phyloP scores from a whole-genome alignment of 345 rosid species.

The Sapria himalayana region DNA sequence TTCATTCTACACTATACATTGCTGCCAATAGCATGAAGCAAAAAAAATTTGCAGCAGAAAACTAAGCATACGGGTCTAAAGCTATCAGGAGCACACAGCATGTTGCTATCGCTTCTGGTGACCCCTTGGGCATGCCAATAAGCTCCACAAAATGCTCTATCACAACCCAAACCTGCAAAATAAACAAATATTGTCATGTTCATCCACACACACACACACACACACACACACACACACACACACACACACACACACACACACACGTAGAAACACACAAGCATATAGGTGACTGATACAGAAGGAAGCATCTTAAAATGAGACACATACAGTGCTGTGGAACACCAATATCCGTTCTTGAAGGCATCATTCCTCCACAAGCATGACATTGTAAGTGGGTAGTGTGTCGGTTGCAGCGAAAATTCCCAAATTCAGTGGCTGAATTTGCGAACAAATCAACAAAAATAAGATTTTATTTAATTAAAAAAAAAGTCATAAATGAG shows the following conservation, averaged over 20 bases:
- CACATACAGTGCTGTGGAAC: slow-evolving; percentile 77
- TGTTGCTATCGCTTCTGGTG: slow-evolving; percentile 16
- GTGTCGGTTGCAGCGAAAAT: slow-evolving; percentile 40
- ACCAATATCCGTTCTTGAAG: slow-evolving; percentile 32
- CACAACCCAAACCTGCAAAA: slow-evolving; percentile 68
- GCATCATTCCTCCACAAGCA: slow-evolving; percentile 74
- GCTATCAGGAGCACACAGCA: slow-evolving; percentile 32
- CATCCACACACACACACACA: not conserved
- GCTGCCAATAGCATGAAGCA: not conserved
- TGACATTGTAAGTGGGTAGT: slow-evolving; percentile 68
- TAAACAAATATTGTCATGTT: not conserved
- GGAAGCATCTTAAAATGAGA: too few relatives aligned
- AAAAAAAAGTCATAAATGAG: not conserved
- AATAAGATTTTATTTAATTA: not conserved
- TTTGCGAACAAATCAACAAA: slow-evolving; percentile 9
- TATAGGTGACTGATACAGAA: too few relatives aligned
- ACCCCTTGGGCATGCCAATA: slow-evolving; percentile 52
- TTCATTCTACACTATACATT: not conserved
- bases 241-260: too few relatives aligned
- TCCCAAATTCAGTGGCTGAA: slow-evolving; percentile 31
- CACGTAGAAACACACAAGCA: too few relatives aligned
- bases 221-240: slow-evolving; percentile 27
- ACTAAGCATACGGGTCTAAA: slow-evolving; percentile 37
- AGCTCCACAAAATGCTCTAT: slow-evolving; percentile 69
- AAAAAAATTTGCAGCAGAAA: slow-evolving; percentile 1